Conservation (phyloP, 257 asterid genomes). For the Gentiana macrophylla region DNA sequence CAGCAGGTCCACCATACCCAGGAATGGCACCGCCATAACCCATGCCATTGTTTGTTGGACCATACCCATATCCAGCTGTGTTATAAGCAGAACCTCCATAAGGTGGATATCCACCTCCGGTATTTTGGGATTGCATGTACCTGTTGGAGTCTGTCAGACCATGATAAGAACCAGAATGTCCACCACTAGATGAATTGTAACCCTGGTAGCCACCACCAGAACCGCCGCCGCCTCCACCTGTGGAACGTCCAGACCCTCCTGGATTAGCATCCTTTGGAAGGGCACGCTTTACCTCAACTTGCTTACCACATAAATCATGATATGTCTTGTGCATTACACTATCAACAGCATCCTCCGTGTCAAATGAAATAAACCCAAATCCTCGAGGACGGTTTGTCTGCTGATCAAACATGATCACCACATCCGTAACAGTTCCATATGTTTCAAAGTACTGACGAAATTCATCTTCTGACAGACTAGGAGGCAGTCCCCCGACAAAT, state of each 20-base stretch:
- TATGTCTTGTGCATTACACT: conserved; percentile 26
- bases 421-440: conserved; percentile 27
- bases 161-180: conserved; percentile 1
- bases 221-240: conserved; percentile 52
- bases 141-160: conserved; percentile 3
- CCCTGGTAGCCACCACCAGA: conserved; percentile 59
- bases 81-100: conserved; percentile 7
- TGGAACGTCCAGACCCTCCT: conserved; percentile 40
- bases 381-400: conserved; percentile 35
- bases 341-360: conserved; percentile 35
- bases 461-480: conserved; percentile 24
- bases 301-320: conserved; percentile 29
- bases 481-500: conserved; percentile 39
- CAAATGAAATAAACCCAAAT: conserved; percentile 37
- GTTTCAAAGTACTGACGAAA: conserved; percentile 24
- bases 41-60: neutral
- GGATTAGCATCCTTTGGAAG: conserved; percentile 27
- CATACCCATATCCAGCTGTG: conserved; percentile 4
- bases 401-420: conserved; percentile 30
- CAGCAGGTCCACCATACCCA: neutral
- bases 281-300: conserved; percentile 38
- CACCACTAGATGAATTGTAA: conserved; percentile 35
- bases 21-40: neutral
- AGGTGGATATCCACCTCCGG: conserved; percentile 6
- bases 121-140: conserved; percentile 2